Percentiles rank a stretch among this genome's conserved stretches.
These are phyloP conservation scores for Podila clonocystis DNA, from an alignment of 192 early-diverging fungal species.

Conservation along the genomic window DNA sequence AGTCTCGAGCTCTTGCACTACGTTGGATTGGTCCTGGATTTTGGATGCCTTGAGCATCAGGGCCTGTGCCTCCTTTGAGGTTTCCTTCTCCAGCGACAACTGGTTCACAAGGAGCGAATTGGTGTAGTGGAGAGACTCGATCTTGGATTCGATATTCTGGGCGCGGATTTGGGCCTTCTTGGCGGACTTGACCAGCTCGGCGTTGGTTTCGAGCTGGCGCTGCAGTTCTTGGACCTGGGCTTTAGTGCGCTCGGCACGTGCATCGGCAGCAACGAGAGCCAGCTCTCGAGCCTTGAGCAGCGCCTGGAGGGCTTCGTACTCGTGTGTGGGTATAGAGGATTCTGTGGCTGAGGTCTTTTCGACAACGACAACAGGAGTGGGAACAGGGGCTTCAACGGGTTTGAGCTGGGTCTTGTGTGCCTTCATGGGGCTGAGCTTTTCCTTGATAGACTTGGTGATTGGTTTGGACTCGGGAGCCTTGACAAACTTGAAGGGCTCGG, in stretches of 20 bases:
- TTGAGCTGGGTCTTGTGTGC: neutral
- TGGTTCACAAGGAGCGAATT: constrained; percentile 47
- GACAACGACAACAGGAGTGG: neutral
- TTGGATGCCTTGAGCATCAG: constrained; percentile 2
- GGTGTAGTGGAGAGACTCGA: constrained; percentile 52
- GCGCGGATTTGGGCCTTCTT: constrained; percentile 20
- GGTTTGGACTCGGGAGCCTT: neutral
- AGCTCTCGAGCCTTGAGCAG: constrained; percentile 7
- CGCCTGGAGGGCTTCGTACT: constrained; percentile 10
- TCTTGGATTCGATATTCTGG: constrained; percentile 16
- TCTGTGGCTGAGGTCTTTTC: neutral
- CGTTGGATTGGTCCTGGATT: neutral
- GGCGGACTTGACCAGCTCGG: constrained; percentile 12
- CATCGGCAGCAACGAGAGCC: constrained; percentile 1
- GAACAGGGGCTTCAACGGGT: neutral
- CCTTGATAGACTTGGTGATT: neutral
- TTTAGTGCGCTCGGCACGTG: neutral
- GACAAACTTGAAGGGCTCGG: constrained; percentile 2
- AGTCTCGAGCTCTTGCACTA: constrained; percentile 2
- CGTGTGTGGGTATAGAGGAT: neutral
- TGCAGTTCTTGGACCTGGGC: constrained; percentile 17
- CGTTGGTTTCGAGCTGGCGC: constrained; percentile 14
- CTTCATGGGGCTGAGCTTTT: neutral
- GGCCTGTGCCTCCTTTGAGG: constrained; percentile 21
- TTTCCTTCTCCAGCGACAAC: constrained; percentile 39